Evolutionary conservation across 1,139 yeast species (phyloP).

Genomic region (Scheffersomyces lignicola): DNA sequence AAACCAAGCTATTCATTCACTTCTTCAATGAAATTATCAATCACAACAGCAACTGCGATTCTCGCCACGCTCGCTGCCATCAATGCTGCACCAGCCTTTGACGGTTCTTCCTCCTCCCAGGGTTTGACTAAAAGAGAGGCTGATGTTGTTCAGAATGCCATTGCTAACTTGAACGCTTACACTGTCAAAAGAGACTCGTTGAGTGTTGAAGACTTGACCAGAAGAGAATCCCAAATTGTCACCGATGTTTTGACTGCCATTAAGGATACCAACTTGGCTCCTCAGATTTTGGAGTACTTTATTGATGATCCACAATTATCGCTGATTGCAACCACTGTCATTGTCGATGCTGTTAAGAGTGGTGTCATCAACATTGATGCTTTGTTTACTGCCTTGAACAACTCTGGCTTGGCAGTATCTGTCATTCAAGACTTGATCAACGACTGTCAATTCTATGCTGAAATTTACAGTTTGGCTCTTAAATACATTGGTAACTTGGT

Average conservation of each 20-base stretch:
- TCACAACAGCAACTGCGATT: slow-evolving; percentile 30
- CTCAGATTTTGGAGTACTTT: slow-evolving; percentile 34
- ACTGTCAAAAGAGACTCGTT: slow-evolving; percentile 30
- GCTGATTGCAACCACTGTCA: slow-evolving; percentile 29
- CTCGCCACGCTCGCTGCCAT: slow-evolving; percentile 33
- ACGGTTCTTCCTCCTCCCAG: slow-evolving; percentile 10
- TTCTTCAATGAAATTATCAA: slow-evolving; percentile 35
- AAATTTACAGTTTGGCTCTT: slow-evolving; percentile 39
- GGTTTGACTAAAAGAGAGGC: slow-evolving; percentile 34
- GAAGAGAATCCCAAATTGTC: slow-evolving; percentile 44
- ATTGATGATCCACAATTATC: slow-evolving; percentile 34
- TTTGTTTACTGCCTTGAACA: slow-evolving; percentile 42
- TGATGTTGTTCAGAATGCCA: slow-evolving; percentile 26
- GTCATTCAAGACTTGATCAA: slow-evolving; percentile 38
- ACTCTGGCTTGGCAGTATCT: slow-evolving; percentile 44
- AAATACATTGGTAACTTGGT: slow-evolving; percentile 33
- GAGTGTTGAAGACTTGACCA: slow-evolving; percentile 25
- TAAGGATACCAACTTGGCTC: slow-evolving; percentile 40
- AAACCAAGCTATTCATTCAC: no score
- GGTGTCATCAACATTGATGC: slow-evolving; percentile 38
- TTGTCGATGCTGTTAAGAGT: slow-evolving; percentile 31
- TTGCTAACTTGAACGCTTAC: slow-evolving; percentile 30
- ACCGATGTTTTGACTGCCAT: slow-evolving; percentile 44
- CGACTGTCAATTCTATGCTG: slow-evolving; percentile 44
- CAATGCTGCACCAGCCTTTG: slow-evolving; percentile 35